Evolutionary conservation across 371 early-diverging fungal species (phyloP).

Genomic region (Encephalitozoon intestinalis): DNA sequence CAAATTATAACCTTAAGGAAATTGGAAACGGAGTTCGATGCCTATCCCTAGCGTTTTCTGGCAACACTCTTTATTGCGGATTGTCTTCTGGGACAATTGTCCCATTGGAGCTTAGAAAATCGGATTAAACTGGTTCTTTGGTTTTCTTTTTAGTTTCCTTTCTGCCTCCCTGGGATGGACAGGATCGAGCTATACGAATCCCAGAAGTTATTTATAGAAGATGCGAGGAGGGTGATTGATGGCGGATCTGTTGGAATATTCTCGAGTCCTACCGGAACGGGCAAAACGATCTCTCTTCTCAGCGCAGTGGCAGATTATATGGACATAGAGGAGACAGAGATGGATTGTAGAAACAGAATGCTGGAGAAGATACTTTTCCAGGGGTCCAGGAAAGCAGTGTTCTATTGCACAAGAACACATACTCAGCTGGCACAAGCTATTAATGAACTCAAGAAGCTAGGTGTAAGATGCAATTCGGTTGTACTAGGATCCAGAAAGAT

Average conservation of each 20-base stretch:
- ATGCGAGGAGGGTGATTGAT: conserved; percentile 45
- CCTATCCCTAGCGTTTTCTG: conserved; percentile 42
- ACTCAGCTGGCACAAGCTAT: conserved; percentile 58
- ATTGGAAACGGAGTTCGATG: conserved; percentile 44
- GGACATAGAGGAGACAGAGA: neutral
- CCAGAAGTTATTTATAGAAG: conserved; percentile 54
- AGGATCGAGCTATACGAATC: conserved; percentile 43
- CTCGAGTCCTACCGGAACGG: conserved; percentile 61
- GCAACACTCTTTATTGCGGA: conserved; percentile 53
- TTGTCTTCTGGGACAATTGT: conserved; percentile 48
- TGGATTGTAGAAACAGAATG: neutral
- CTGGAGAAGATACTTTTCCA: neutral
- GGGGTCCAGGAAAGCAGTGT: conserved; percentile 23
- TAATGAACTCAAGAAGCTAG: conserved; percentile 51
- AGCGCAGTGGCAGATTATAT: conserved; percentile 43
- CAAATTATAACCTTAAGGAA: conserved; percentile 25
- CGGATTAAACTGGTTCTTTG: conserved; percentile 7
- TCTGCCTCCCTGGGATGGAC: neutral
- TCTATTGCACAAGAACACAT: conserved; percentile 61
- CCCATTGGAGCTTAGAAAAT: conserved; percentile 35
- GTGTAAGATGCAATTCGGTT: conserved; percentile 21
- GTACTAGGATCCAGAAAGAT: conserved; percentile 57
- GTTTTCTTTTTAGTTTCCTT: neutral
- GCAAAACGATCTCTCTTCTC: conserved; percentile 59
- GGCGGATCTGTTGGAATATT: conserved; percentile 49